phyloP scores from a whole-genome alignment of 2,329 filamentous ascomycete species.

The Cryphonectria naterciae region DNA sequence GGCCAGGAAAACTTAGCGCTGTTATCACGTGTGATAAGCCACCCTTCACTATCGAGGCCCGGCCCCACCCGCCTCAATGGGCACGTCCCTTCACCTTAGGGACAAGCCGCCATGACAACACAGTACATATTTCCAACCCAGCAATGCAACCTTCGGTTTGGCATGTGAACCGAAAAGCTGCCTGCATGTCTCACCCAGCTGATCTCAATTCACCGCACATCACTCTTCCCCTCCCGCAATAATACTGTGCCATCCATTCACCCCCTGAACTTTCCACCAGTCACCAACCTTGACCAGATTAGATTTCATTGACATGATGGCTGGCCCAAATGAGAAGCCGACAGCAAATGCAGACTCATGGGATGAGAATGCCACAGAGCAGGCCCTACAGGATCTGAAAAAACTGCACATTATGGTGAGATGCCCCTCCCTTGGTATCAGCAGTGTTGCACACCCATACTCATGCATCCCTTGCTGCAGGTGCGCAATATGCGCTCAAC shows the following conservation, averaged over 20 bases:
- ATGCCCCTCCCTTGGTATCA: slow-evolving; percentile 15
- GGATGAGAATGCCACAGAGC: slow-evolving; percentile 55
- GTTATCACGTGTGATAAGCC: slow-evolving; percentile 16
- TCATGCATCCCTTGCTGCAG: slow-evolving; percentile 1
- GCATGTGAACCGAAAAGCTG: slow-evolving; percentile 10
- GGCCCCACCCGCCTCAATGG: slow-evolving; percentile 2
- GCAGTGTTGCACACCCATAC: neutral
- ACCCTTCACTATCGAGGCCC: neutral
- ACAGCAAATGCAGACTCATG: slow-evolving; percentile 39
- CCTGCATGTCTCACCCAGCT: slow-evolving; percentile 3
- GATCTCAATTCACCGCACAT: neutral
- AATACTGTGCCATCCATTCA: neutral
- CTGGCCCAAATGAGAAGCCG: slow-evolving; percentile 13
- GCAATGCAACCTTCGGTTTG: slow-evolving; percentile 3
- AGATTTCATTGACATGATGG: slow-evolving; percentile 13
- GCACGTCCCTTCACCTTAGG: neutral
- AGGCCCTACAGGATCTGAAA: slow-evolving; percentile 55
- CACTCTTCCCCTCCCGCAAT: neutral
- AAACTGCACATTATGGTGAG: slow-evolving; percentile 54
- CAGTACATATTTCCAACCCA: slow-evolving; percentile 5
- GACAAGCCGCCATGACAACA: slow-evolving; percentile 6
- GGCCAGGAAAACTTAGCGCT: slow-evolving; percentile 16
- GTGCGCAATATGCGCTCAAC: slow-evolving; percentile 50
- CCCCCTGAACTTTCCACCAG: neutral
- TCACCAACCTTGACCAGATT: neutral